Conservation (phyloP, 2,329 filamentous ascomycete species). For the Lecanicillium sp. region DNA sequence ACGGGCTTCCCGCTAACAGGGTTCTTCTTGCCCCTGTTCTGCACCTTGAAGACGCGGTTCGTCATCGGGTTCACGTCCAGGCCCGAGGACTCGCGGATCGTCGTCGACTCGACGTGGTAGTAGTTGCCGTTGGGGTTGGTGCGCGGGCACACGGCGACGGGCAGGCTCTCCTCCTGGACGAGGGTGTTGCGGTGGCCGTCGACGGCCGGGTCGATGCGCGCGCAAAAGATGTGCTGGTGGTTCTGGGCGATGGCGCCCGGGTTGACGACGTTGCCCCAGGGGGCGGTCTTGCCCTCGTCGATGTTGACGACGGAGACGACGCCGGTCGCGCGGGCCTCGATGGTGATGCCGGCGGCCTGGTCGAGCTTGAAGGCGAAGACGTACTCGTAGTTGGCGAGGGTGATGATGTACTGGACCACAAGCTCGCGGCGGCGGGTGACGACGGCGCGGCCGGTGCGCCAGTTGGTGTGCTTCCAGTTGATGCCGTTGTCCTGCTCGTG, state of each 20-base stretch:
- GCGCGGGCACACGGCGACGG: conserved; percentile 35
- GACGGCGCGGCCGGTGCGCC: conserved; percentile 49
- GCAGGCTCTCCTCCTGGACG: conserved; percentile 33
- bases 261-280: conserved; percentile 54
- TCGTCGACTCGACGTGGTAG: conserved; percentile 37
- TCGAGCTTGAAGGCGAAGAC: conserved; percentile 41
- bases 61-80: conserved; percentile 43
- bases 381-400: conserved; percentile 57
- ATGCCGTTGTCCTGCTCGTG: conserved; percentile 43
- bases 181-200: conserved; percentile 55
- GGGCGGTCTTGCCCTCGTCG: conserved; percentile 47
- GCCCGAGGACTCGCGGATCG: conserved; percentile 37
- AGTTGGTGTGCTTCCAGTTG: conserved; percentile 57
- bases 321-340: conserved; percentile 32
- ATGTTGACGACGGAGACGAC: conserved; percentile 41
- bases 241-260: conserved; percentile 57
- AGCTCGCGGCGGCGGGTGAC: conserved; percentile 50
- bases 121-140: conserved; percentile 46
- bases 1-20: conserved; percentile 39
- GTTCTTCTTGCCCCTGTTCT: conserved; percentile 39
- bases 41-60: conserved; percentile 45
- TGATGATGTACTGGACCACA: conserved; percentile 56
- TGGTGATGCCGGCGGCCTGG: conserved; percentile 39
- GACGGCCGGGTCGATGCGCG: conserved; percentile 56
- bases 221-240: conserved; percentile 61